Evolutionary conservation across 495 filamentous ascomycete genomes (phyloP).

Genomic region (Penicillium dipodomyicola): DNA sequence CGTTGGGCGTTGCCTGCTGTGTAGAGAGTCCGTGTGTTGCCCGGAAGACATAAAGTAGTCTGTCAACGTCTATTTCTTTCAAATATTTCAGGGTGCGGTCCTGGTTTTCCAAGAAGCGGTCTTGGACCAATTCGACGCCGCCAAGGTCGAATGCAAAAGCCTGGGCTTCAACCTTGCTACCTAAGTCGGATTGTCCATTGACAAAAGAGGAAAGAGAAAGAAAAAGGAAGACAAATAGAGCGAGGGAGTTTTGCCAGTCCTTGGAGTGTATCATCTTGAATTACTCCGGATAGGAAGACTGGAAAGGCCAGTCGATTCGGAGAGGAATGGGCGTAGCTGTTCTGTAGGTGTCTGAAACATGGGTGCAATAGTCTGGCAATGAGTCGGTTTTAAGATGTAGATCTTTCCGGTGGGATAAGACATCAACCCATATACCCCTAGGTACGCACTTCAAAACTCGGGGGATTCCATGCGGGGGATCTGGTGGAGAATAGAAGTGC

Average conservation of each 20-base stretch:
- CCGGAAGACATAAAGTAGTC: slow-evolving; percentile 1
- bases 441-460: too few relatives aligned
- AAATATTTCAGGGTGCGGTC: not conserved
- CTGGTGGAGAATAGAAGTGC: too few relatives aligned
- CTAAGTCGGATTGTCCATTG: not conserved
- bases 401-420: slow-evolving; percentile 4
- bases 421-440: too few relatives aligned
- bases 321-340: not conserved
- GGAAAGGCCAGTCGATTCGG: not conserved
- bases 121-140: not conserved
- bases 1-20: not conserved
- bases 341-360: not conserved
- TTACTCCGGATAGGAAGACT: not conserved
- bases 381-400: not conserved
- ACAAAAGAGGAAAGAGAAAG: not conserved
- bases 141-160: not conserved
- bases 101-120: slow-evolving; percentile 2
- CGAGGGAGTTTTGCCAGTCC: not conserved
- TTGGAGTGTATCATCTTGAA: not conserved
- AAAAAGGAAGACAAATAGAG: not conserved
- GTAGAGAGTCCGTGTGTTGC: not conserved
- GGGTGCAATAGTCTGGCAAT: not conserved
- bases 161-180: not conserved
- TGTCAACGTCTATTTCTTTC: slow-evolving; percentile 4
- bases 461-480: not conserved